phyloP scores from a whole-genome alignment of 805 yeast genomes.

The Starmerella potacharoeniae region DNA sequence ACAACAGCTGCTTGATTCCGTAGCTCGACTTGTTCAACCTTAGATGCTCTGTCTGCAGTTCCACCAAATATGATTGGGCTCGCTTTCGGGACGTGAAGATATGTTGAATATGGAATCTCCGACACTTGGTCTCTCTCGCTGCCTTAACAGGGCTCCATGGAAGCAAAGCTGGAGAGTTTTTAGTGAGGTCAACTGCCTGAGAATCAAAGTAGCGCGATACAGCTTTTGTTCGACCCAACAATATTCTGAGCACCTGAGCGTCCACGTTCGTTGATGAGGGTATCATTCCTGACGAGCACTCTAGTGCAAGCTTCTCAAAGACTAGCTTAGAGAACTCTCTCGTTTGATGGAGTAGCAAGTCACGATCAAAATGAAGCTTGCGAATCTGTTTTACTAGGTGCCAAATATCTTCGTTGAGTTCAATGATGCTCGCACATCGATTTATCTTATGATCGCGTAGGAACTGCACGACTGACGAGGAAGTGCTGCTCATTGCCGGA shows the following conservation, averaged over 20 bases:
- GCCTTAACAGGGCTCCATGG: neutral
- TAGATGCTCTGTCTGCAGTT: neutral
- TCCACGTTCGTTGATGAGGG: neutral
- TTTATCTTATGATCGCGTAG: neutral
- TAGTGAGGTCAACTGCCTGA: neutral
- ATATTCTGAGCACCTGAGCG: neutral
- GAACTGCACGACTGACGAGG: neutral
- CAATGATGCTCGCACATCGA: neutral
- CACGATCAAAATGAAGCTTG: neutral
- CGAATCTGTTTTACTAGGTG: neutral
- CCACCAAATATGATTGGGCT: neutral
- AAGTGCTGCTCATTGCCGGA: too few species aligned
- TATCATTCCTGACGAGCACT: neutral
- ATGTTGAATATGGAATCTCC: neutral
- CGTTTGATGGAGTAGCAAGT: neutral
- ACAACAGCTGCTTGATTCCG: conserved; percentile 1
- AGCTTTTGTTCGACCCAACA: conserved; percentile 1
- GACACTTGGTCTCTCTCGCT: neutral
- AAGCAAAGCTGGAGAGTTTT: neutral
- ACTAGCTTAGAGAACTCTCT: conserved; percentile 7
- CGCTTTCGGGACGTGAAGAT: conserved; percentile 1
- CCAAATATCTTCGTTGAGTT: conserved; percentile 4
- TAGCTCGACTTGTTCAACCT: neutral
- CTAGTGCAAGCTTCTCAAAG: conserved; percentile 11
- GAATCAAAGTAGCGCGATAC: conserved; percentile 5